Base-by-base conservation (phyloP, 192 early-diverging fungal genomes). In the Backusella tuberculispora region DNA sequence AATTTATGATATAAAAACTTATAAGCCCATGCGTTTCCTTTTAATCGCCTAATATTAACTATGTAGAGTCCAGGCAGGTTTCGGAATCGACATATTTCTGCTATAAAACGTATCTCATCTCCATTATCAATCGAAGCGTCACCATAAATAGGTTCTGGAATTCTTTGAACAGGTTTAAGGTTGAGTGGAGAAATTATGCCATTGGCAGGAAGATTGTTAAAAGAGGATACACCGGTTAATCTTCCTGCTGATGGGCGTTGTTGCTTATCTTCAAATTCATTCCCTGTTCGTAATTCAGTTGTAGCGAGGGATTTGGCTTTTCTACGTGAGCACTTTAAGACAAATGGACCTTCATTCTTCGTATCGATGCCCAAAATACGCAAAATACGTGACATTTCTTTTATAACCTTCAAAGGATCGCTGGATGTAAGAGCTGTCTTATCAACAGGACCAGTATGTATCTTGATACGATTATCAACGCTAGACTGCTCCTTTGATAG, bases 71-170 rank as follows among this genome's bases (percentile, higher is more conserved):
- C 83, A 76, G 85, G 87, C 14, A 96, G 78, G 80, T 95, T 94
- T 80, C 91, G 92, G 76, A 96, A 89, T 78, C 86, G 85, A 84
- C 92, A 92, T n/a, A 96, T 81, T 83, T 94, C 92, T 43, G 94
- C 88, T 2, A 85, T 82, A 80, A 95, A 87, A 29, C 88, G 89
- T 53, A 96, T 83, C 83, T 95, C 93, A 50, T 89, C 92, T 47
- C 87, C 86, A 53, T 74, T 46, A 65, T 84, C 83, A n/a, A 75
- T 63, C 4, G 71, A 46, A 6, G 75, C 74, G 41, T 84, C 82
- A 4, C 82, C 82, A 50, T 83, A 83, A 10, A 82, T 45, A 45
- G 81, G 78, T 45, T 76, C 75, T 46, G 53, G 53, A 60, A 60
- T 60, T 60, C 53, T 60, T 3, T 60, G 53, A 26, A 60, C 53